Conservation (phyloP, 2,329 filamentous ascomycete species). For the Berkeleyomyces basicola region DNA sequence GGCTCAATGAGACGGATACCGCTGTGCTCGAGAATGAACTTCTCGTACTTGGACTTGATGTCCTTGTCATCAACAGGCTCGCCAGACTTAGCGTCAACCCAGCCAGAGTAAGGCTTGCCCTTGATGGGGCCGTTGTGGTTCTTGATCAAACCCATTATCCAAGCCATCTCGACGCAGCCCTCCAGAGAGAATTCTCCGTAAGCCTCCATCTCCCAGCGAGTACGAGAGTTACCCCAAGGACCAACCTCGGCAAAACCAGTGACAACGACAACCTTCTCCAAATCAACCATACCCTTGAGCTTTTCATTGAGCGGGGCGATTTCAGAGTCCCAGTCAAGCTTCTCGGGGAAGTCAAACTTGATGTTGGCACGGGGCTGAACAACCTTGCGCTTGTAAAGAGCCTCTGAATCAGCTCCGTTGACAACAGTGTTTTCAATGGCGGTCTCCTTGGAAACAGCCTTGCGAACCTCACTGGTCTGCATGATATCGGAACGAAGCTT, state of each 20-base stretch:
- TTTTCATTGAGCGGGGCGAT: slow-evolving; percentile 74
- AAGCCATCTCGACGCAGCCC: slow-evolving; percentile 97
- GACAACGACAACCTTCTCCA: slow-evolving; percentile 94
- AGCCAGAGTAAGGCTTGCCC: slow-evolving; percentile 90
- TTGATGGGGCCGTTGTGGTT: slow-evolving; percentile 95
- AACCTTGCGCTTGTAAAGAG: slow-evolving; percentile 84
- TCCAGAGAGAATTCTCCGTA: slow-evolving; percentile 93
- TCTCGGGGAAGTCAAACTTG: slow-evolving; percentile 84
- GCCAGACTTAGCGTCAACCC: slow-evolving; percentile 86
- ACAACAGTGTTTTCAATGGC: slow-evolving; percentile 94
- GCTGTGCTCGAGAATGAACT: slow-evolving; percentile 85
- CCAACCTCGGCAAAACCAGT: slow-evolving; percentile 93
- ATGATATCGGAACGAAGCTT: slow-evolving; percentile 86
- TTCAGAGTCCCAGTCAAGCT: slow-evolving; percentile 85
- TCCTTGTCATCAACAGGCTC: slow-evolving; percentile 98
- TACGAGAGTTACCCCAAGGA: slow-evolving; percentile 96
- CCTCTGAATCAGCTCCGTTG: slow-evolving; percentile 84
- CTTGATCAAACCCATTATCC: slow-evolving; percentile 99
- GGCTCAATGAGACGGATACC: slow-evolving; percentile 97
- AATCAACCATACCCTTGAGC: slow-evolving; percentile 94
- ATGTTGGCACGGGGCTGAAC: slow-evolving; percentile 92
- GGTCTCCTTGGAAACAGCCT: slow-evolving; percentile 88
- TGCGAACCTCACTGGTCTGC: slow-evolving; percentile 84
- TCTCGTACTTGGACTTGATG: slow-evolving; percentile 94
- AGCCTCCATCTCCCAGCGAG: slow-evolving; percentile 98